phyloP scores from a whole-genome alignment of 2,329 filamentous ascomycete species.

The Thelonectria discophora region DNA sequence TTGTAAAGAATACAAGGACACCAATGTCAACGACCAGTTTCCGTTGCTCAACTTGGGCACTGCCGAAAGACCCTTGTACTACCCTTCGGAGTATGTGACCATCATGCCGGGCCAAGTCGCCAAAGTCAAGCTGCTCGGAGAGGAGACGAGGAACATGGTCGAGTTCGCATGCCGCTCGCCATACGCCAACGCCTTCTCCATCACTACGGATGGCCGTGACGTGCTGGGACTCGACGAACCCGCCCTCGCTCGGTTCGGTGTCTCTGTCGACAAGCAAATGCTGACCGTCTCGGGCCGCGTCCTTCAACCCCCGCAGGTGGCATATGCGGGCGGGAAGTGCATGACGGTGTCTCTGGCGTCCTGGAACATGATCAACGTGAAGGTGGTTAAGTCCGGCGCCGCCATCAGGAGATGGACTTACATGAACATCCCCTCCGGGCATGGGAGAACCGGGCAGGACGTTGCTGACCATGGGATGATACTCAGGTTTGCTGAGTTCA shows the following conservation, averaged over 20 bases:
- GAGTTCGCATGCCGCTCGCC: slow-evolving; percentile 75
- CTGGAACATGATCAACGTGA: slow-evolving; percentile 74
- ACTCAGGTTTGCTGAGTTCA: slow-evolving; percentile 48
- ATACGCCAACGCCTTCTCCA: slow-evolving; percentile 71
- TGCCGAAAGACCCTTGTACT: slow-evolving; percentile 64
- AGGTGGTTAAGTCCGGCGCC: slow-evolving; percentile 62
- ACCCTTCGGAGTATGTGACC: slow-evolving; percentile 72
- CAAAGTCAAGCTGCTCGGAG: slow-evolving; percentile 64
- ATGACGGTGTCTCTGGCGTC: slow-evolving; percentile 57
- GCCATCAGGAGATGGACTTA: slow-evolving; percentile 61
- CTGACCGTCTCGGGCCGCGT: slow-evolving; percentile 79
- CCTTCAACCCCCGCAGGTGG: slow-evolving; percentile 66
- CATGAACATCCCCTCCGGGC: slow-evolving; percentile 49
- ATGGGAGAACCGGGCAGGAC: neutral
- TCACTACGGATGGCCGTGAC: slow-evolving; percentile 64
- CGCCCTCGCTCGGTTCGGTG: slow-evolving; percentile 65
- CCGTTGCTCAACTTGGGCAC: slow-evolving; percentile 75
- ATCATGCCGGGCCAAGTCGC: slow-evolving; percentile 72
- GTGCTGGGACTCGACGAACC: slow-evolving; percentile 66
- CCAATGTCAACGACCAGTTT: slow-evolving; percentile 46
- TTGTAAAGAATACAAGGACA: slow-evolving; percentile 47
- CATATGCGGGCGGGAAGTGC: slow-evolving; percentile 58
- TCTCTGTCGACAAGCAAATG: slow-evolving; percentile 68
- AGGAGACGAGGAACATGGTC: slow-evolving; percentile 76
- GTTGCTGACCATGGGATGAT: slow-evolving; percentile 38